phyloP scores from a whole-genome alignment of 78 protist genomes.

The Pigoraptor vietnamica region DNA sequence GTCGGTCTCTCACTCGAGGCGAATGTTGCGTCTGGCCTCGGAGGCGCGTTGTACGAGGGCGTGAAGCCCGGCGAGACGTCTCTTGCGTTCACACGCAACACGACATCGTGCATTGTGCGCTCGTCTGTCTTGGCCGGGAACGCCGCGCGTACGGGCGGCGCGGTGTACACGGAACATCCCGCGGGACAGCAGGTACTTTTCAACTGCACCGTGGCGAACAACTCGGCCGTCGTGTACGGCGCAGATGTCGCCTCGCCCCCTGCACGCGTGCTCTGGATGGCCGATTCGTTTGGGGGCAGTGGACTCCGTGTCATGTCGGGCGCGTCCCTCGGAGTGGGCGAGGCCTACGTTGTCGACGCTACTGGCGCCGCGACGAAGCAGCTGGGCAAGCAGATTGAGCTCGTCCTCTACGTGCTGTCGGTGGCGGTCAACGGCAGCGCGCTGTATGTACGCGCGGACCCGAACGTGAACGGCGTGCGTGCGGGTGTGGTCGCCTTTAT shows the following conservation, averaged over 20 bases:
- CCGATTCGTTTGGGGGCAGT: not conserved
- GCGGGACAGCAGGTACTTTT: not conserved
- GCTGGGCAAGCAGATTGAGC: not conserved
- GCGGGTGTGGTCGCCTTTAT: not conserved
- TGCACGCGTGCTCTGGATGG: not conserved
- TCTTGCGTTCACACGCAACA: not conserved
- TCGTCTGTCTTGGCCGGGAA: not conserved
- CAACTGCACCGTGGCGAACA: not conserved
- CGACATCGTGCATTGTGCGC: not conserved
- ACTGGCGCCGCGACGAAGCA: not conserved
- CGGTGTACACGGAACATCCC: not conserved
- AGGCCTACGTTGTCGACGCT: not conserved
- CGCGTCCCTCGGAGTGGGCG: not conserved
- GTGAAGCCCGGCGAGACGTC: not conserved
- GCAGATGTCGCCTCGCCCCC: not conserved
- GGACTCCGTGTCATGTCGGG: no score
- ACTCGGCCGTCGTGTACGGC: not conserved
- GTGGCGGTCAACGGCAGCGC: no score
- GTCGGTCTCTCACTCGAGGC: not conserved
- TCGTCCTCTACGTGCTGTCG: not conserved
- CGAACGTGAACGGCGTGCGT: not conserved
- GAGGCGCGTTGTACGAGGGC: not conserved
- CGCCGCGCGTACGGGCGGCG: not conserved
- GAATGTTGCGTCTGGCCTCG: not conserved
- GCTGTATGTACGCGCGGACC: not conserved